Evolutionary conservation across 768 basidiomycete genomes (phyloP), one percentile per base, ranked within the genome.

Genomic region (Multifurca ochricompacta): DNA sequence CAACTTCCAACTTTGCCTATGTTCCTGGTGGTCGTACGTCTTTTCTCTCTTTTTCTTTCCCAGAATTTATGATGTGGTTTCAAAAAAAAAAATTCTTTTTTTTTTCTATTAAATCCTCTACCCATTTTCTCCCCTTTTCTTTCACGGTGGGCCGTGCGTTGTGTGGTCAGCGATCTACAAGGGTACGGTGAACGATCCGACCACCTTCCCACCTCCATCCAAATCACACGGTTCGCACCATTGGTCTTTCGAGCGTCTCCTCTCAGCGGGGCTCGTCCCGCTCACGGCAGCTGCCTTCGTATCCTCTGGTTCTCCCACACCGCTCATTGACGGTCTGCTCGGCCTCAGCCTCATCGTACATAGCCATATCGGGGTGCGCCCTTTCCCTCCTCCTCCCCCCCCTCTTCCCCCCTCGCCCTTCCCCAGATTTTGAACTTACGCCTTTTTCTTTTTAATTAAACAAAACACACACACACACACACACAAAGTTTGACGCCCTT

Each of bases 141-240:
- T 39, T 37, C 19, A 21, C 7, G 10, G 19, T 23, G 2, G 8
- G 32, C n/a, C n/a, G n/a, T n/a, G n/a, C 16, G 36, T 10, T 35
- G 11, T 18, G n/a, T 36, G 14, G 53, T 27, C 59, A 91, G 92
- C 93, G 55, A 79, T 96, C 65, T 80, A 86, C 72, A 81, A 81
- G 67, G 96, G 95, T 47, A 88, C 91, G 28, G 93, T 92, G 56
- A 98, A 99, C 71, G 96, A 99, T 68, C 88, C 94, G 2, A 92
- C 89, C 2, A 73, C 82, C 8, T 97, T 95, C 74, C 94, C 95
- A 19, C 68, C 83, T 4, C 80, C 92, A 4, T 85, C 80, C 55
- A 85, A 79, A 66, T 69, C 80, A 1, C 88, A 94, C 63, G 95
- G 96, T 46, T 93, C 92, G 2, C 84, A 96, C 71, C 95, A 82